Conservation (phyloP, 1,139 yeast species). For the Taiozyma onychis region DNA sequence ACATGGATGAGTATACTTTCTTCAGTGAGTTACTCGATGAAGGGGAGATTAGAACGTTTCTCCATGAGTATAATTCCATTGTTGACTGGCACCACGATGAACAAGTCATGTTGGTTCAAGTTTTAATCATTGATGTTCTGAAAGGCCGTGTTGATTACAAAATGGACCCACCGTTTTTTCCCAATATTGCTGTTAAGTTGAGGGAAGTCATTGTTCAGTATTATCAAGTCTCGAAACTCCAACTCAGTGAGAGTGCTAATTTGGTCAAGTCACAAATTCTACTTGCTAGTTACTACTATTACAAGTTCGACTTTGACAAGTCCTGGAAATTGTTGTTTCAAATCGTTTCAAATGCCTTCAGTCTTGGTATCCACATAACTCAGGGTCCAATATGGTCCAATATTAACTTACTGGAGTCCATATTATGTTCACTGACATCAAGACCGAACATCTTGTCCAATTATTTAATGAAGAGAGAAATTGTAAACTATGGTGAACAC, state of each 20-base stretch:
- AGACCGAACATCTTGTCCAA: conserved; percentile 16
- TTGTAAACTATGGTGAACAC: conserved; percentile 8
- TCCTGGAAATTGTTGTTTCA: conserved; percentile 20
- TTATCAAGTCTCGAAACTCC: conserved; percentile 14
- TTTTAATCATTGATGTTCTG: conserved; percentile 16
- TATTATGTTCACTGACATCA: conserved; percentile 11
- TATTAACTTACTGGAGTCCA: conserved; percentile 14
- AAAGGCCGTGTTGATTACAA: conserved; percentile 8
- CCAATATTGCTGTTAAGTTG: conserved; percentile 4
- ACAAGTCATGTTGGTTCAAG: conserved; percentile 13
- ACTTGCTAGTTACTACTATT: conserved; percentile 15
- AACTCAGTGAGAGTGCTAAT: conserved; percentile 11
- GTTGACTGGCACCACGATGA: conserved; percentile 15
- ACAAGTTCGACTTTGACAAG: conserved; percentile 11
- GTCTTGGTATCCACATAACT: conserved; percentile 14
- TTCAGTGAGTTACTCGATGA: conserved; percentile 14
- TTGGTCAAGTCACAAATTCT: conserved; percentile 16
- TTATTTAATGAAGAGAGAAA: conserved; percentile 6
- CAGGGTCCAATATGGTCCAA: conserved; percentile 19
- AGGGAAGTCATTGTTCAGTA: conserved; percentile 10
- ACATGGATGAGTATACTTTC: conserved; percentile 7
- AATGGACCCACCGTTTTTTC: conserved; percentile 4
- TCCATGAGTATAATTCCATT: conserved; percentile 6
- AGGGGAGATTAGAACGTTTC: conserved; percentile 8
- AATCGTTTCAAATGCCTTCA: conserved; percentile 16